Base-by-base conservation (phyloP, 2,329 filamentous ascomycete genomes). In the Anisogramma anomala region DNA sequence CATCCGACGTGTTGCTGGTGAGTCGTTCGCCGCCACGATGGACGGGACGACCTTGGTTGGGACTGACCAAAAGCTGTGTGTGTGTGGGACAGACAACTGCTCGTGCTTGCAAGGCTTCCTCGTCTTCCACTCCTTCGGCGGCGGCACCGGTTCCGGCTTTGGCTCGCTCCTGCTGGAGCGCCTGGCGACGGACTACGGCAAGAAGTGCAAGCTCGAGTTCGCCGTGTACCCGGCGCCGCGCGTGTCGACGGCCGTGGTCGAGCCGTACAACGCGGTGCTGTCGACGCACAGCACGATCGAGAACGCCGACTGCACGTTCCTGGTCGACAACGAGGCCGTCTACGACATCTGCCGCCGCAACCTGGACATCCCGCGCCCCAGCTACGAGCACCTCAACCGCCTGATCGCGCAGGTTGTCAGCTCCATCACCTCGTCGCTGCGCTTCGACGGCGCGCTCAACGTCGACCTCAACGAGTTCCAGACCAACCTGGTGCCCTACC, bases 401-500 rank as follows among this genome's bases (percentile, higher is more conserved):
- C 64, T 83, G 52, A 83, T 84, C 52, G 78, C 79, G 32, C 79
- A 83, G 65, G 79, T 83, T 47, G 79, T 84, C 64, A 80, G 75
- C 65, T 83, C 79, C 51, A 82, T 84, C 59, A 83, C 79, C 48
- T 80, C 79, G 33, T 82, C 77, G 44, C 67, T 84, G 51, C 78
- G 79, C 49, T 84, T 83, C 55, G 78, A 83, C 48, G 79, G 79
- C 59, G 76, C 78, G 41, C 74, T 83, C 52, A 83, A 83, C 55
- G 79, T 83, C 58, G 79, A 84, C 55, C 64, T 84, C 55, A 82
- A 82, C 71, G 79, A 83, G 65, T 83, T 84, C 71, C 79, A 83
- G 70, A 83, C 79, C 60, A 83, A 83, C 67, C 58, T 84, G 63
- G 79, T 83, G 39, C 79, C 79, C 19, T 83, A 80, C 61, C 79